Evolutionary conservation across 1,284 basidiomycete genomes (phyloP), one percentile per base, ranked within the genome.

Genomic region (Irpex sp.): DNA sequence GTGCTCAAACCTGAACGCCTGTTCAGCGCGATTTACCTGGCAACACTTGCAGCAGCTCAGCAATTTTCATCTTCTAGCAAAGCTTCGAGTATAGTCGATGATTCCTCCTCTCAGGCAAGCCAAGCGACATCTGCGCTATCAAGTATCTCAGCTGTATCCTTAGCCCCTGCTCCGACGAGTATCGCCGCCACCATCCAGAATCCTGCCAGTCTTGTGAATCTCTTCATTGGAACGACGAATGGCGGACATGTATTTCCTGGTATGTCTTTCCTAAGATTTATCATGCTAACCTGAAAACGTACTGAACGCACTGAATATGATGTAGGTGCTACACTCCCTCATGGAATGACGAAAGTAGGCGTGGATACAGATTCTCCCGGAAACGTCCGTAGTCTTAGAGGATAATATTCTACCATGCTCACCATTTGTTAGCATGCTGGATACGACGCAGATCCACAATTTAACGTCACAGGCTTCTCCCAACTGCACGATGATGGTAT

Each of bases 191-290:
- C 63, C 13, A 63, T 70, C 5, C 39, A 61, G 9, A 71, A 74
- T 58, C 71, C 74, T 3, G 73, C 75, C 1, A 71, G 71, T 59
- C 66, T 71, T 13, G 85, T 87, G 47, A 81, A 84, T 64, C 76
- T 82, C 15, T 87, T 87, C 71, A 84, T 87, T 31, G 85, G 85
- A 19, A 86, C 85, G 0, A 74, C 72, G 1, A 83, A 85, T 65
- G 83, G 83, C 8, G 85, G 86, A 0, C 84, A 88, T 71, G 82
- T 83, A 11, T 88, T 88, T 68, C 84, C 86, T 54, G 86, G 85
- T 83, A 61, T 35, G 73, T 63, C 37, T 26, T 26, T 4, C 26
- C 26, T 26, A 2, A 26, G 26, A 26, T 26, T 2, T 26, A 26
- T 26, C 26, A 26, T 26, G 26, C 26, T 26, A 26, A 26, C 26